Conservation (phyloP, 441 rosid genomes). For the Bocquillonia castaneifolia region DNA sequence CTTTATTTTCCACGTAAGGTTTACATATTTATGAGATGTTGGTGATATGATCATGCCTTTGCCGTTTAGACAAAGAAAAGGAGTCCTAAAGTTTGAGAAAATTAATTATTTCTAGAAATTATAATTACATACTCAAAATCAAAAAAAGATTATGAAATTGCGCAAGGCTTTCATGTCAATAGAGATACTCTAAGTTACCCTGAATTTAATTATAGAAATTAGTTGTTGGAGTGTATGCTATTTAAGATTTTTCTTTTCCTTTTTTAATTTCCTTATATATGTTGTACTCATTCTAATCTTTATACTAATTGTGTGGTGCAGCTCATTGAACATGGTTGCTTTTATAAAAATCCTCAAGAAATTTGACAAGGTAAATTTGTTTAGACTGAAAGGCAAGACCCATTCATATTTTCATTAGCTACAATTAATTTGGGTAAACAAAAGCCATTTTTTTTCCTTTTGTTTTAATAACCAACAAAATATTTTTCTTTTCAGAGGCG, state of each 20-base stretch:
- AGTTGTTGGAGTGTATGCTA: background rate
- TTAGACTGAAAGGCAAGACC: too few relatives aligned
- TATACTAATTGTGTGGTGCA: slow-evolving; percentile 32
- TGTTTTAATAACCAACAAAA: too few relatives aligned
- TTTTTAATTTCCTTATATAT: too few relatives aligned
- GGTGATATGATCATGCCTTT: background rate
- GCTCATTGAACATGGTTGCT: slow-evolving; percentile 88
- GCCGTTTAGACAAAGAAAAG: background rate
- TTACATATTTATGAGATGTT: background rate
- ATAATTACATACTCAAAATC: too few relatives aligned
- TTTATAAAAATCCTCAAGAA: slow-evolving; percentile 90
- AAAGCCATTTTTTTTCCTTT: too few relatives aligned
- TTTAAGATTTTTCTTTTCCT: background rate
- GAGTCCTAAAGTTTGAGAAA: background rate
- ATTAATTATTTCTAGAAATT: background rate
- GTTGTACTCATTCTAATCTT: slow-evolving; percentile 18
- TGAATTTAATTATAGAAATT: background rate
- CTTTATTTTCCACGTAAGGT: too few relatives aligned
- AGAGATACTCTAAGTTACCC: too few relatives aligned
- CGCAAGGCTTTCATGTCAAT: background rate
- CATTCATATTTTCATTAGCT: too few relatives aligned
- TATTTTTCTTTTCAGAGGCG: too few relatives aligned
- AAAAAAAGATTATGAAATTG: too few relatives aligned
- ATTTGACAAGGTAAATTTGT: slow-evolving; percentile 77
- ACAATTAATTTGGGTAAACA: too few relatives aligned